Evolutionary conservation across 2,329 filamentous ascomycete species (phyloP), one percentile per base, ranked within the genome.

Genomic region (Davidsoniella virescens): DNA sequence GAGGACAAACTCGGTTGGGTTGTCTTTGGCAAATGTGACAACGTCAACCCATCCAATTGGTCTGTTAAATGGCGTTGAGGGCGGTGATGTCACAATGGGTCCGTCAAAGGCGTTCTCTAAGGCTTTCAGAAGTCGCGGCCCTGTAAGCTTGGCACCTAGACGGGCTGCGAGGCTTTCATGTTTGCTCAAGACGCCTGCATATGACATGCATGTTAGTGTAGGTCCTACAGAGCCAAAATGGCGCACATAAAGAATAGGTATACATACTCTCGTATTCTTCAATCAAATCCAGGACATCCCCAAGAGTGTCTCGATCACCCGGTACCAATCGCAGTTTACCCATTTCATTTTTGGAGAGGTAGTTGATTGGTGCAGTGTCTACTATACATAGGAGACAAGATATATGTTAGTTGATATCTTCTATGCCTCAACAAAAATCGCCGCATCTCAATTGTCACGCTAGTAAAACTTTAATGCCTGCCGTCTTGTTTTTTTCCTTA

Each of bases 151-250:
- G 50, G 85, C 87, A 58, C 87, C 87, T 23, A 94, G 72, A 59
- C 87, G 90, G 52, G 83, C 82, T 44, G 87, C 87, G 58, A 94
- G 77, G 63, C 84, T 90, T 66, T 94, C 87, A 62, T 90, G 84
- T 50, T 85, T 78, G 59, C 85, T 84, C 48, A 94, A 70, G 14
- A 92, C 84, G 56, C 80, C 86, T 38, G 18, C 41, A 33, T 33
- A 33, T 33, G 29, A 33, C 29, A 33, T 33, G 29, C 29, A 33
- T 33, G 29, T 33, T 33, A 33, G 29, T 33, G 29, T 33, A 33
- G 10, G 29, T 12, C 29, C 10, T 33, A 33, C 29, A 33, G 29
- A 33, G 12, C 29, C 29, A 8, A 33, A 33, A 33, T 8, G 29
- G 29, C 29, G 12, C 14, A 25, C 29, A 40, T 23, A 16, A 33